phyloP scores from a whole-genome alignment of 495 filamentous ascomycete genomes.

The Articulospora tetracladia region DNA sequence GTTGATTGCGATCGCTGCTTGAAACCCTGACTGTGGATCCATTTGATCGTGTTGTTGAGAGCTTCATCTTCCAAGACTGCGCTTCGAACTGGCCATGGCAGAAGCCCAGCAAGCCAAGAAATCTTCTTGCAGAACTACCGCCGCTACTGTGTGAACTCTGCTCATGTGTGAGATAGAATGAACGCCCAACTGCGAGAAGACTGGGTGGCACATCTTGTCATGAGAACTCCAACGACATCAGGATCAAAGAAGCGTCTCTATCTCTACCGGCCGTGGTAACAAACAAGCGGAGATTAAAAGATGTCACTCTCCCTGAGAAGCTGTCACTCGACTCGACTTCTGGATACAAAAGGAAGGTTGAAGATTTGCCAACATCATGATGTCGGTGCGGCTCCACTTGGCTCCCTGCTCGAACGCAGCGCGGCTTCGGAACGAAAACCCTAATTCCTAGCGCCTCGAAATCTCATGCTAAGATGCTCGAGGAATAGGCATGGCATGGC shows the following conservation, averaged over 20 bases:
- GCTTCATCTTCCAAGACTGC: neutral
- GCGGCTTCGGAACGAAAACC: neutral
- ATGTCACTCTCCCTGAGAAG: too few species aligned
- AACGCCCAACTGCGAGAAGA: too few species aligned
- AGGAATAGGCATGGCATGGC: neutral
- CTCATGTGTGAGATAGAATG: neutral
- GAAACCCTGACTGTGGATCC: neutral
- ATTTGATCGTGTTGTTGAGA: neutral
- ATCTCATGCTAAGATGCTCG: neutral
- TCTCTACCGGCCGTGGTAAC: too few species aligned
- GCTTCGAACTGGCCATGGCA: neutral
- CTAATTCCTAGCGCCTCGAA: neutral
- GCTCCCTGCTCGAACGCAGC: neutral
- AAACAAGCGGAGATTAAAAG: too few species aligned
- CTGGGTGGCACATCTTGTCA: too few species aligned
- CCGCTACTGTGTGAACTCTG: neutral
- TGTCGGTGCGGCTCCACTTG: neutral
- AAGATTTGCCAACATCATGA: neutral
- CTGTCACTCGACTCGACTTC: neutral
- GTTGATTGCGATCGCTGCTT: neutral
- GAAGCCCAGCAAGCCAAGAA: neutral
- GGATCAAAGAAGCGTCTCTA: too few species aligned
- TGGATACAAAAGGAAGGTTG: neutral
- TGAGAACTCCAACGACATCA: too few species aligned
- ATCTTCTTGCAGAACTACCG: neutral